These are phyloP conservation scores for Zygosaccharomyces sapae DNA, from an alignment of 1,139 yeast genomes.

Conservation along the genomic window DNA sequence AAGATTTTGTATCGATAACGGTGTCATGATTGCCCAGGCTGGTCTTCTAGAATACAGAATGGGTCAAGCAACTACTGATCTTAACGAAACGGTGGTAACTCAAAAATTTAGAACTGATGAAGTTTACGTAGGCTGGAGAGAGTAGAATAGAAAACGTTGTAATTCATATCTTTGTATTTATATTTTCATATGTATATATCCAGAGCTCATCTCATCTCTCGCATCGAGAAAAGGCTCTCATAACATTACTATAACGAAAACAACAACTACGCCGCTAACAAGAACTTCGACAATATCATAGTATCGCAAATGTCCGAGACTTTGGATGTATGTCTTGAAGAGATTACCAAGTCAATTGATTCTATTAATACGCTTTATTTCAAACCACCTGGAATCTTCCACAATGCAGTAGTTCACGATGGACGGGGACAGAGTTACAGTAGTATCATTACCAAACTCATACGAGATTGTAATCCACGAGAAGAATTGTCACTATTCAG, in stretches of 20 bases:
- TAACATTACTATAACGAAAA: background rate
- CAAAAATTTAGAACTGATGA: conserved; percentile 94
- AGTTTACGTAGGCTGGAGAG: conserved; percentile 86
- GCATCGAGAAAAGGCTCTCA: background rate
- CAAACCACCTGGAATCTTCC: conserved; percentile 37
- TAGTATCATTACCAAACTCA: conserved; percentile 26
- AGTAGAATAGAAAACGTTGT: conserved; percentile 27
- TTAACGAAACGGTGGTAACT: conserved; percentile 78
- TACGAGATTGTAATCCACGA: conserved; percentile 32
- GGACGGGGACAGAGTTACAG: conserved; percentile 20
- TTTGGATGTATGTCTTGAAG: conserved; percentile 28
- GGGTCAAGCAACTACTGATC: conserved; percentile 56
- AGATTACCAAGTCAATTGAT: conserved; percentile 27
- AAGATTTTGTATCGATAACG: conserved; percentile 93
- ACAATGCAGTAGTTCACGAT: conserved; percentile 33
- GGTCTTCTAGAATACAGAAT: conserved; percentile 83
- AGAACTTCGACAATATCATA: background rate
- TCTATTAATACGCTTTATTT: conserved; percentile 33
- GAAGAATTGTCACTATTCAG: conserved; percentile 32
- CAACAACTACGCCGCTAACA: background rate
- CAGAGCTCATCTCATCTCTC: background rate
- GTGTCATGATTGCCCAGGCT: conserved; percentile 98
- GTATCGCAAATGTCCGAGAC: conserved; percentile 25
- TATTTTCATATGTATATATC: background rate
- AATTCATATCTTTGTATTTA: background rate